phyloP scores from a whole-genome alignment of 2,329 filamentous ascomycete genomes.

The Hymenoscyphus linearis region DNA sequence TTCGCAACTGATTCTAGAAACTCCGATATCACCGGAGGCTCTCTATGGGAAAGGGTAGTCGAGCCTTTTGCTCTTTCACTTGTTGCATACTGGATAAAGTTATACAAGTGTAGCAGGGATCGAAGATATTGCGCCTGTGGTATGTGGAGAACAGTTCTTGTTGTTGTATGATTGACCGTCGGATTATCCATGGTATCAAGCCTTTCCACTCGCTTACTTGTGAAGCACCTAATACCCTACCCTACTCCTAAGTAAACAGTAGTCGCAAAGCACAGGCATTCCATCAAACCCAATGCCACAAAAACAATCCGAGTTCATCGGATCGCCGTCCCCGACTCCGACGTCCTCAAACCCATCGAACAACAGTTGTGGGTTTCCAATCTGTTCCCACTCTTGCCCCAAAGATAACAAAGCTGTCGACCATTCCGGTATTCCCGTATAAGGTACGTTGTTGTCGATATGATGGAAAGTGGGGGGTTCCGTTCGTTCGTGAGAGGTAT shows the following conservation, averaged over 20 bases:
- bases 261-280: background rate
- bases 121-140: no score
- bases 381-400: background rate
- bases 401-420: background rate
- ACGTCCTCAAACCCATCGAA: background rate
- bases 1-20: no score
- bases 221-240: background rate
- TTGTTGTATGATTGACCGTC: no score
- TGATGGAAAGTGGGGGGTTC: background rate
- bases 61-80: no score
- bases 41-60: no score
- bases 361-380: background rate
- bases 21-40: no score
- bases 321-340: background rate
- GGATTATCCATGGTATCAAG: no score
- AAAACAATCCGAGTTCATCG: background rate
- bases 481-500: background rate
- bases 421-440: background rate
- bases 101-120: no score
- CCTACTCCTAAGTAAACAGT: background rate
- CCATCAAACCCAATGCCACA: background rate
- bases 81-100: no score
- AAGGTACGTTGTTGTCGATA: background rate
- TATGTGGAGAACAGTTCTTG: no score
- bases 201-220: no score